Evolutionary conservation across 2,329 filamentous ascomycete genomes (phyloP).

Genomic region (Aspergillus transmontanensis): DNA sequence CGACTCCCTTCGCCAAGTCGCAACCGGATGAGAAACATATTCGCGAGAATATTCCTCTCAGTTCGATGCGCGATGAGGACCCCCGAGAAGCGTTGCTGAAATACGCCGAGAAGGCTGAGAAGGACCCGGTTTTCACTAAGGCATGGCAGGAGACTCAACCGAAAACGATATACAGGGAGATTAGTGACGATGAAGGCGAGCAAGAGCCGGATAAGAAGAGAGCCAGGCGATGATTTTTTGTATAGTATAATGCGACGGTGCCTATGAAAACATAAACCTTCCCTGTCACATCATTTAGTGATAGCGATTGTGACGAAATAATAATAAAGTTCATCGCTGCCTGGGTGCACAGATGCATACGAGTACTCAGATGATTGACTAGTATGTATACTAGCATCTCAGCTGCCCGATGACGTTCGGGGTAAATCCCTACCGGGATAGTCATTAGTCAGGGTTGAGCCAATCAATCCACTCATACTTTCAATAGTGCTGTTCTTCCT

Average conservation of each 20-base stretch:
- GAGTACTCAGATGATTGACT: neutral
- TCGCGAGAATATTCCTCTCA: slow-evolving; percentile 82
- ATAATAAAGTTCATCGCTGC: neutral
- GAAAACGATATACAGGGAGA: slow-evolving; percentile 83
- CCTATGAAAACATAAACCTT: neutral
- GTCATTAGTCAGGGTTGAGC: slow-evolving; percentile 1
- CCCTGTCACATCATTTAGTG: neutral
- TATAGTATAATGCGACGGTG: neutral
- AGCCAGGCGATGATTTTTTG: slow-evolving; percentile 33
- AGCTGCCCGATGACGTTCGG: slow-evolving; percentile 20
- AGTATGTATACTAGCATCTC: neutral
- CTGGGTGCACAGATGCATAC: neutral
- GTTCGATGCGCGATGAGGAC: slow-evolving; percentile 93
- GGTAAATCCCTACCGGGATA: neutral
- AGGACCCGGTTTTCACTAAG: slow-evolving; percentile 90
- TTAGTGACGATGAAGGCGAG: slow-evolving; percentile 81
- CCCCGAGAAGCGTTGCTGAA: slow-evolving; percentile 90
- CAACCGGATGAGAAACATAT: slow-evolving; percentile 91
- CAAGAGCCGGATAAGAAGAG: slow-evolving; percentile 66
- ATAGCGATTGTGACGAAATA: neutral
- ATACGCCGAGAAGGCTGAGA: slow-evolving; percentile 90
- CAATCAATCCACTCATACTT: neutral
- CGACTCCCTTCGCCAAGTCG: slow-evolving; percentile 87
- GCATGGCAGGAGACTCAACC: slow-evolving; percentile 93
- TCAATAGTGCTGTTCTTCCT: slow-evolving; percentile 8